Evolutionary conservation across 257 asterid genomes (phyloP).

Genomic region (Przewalskia tangutica): DNA sequence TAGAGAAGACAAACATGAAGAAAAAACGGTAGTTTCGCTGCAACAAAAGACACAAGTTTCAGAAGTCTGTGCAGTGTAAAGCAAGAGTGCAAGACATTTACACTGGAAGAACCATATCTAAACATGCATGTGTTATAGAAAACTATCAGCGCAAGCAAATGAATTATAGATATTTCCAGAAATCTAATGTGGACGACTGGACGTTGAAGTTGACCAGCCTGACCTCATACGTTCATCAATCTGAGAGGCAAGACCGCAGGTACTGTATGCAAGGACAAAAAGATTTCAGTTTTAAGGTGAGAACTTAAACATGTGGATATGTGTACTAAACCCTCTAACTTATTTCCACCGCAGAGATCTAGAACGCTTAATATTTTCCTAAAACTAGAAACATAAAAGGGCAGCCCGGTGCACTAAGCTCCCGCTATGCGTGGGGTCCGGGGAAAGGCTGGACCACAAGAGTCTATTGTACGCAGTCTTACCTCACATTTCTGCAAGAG

Average conservation of each 20-base stretch:
- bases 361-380: not conserved
- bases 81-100: not conserved
- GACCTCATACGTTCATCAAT: not conserved
- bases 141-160: not conserved
- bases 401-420: too few relatives aligned
- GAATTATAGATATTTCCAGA: not conserved
- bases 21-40: conserved; percentile 98
- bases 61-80: not conserved
- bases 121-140: not conserved
- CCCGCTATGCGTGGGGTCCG: too few relatives aligned
- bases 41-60: conserved; percentile 13
- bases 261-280: not conserved
- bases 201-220: not conserved
- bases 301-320: not conserved
- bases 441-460: too few relatives aligned
- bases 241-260: not conserved
- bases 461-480: too few relatives aligned
- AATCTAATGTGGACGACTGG: not conserved
- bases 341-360: not conserved
- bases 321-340: not conserved
- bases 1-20: conserved; percentile 99
- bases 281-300: not conserved
- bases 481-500: too few relatives aligned
- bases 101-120: not conserved
- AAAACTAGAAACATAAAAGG: not conserved